A percentile compares a stretch with the other conserved stretches of the same genome.
Evolutionary conservation across 192 early-diverging fungal genomes (phyloP).

Genomic region (Backusella sp.): DNA sequence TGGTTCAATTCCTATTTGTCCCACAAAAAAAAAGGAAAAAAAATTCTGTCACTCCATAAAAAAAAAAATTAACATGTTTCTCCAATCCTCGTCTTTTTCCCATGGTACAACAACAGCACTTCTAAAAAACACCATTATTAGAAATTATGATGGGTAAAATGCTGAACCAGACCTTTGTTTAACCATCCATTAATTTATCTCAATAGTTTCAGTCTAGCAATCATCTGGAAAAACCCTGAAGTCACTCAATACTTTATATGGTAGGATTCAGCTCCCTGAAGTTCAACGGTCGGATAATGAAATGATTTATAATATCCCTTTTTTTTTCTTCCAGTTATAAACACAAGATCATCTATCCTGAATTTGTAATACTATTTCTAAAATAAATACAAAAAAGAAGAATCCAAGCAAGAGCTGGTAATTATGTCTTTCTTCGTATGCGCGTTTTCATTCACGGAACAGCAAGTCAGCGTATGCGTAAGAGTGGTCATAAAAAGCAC

Average conservation of each 20-base stretch:
- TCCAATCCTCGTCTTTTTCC: background rate
- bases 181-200: background rate
- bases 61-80: background rate
- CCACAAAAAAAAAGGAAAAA: background rate
- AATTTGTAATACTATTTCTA: background rate
- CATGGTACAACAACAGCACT: background rate
- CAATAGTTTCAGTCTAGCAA: background rate
- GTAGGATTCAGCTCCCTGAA: background rate
- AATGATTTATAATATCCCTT: background rate
- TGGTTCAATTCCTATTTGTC: constrained; percentile 1
- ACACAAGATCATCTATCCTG: background rate
- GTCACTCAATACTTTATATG: background rate
- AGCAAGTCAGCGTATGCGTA: background rate
- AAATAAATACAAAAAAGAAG: background rate
- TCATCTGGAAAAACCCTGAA: constrained; percentile 2
- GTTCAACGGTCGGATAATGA: background rate
- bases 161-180: constrained; percentile 1
- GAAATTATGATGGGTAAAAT: constrained; percentile 6
- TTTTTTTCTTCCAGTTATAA: background rate
- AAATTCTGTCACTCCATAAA: background rate
- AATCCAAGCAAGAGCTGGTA: background rate
- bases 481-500: background rate
- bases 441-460: background rate
- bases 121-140: background rate
- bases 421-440: background rate